These are phyloP conservation scores for Saturnispora sekii DNA, from an alignment of 805 yeast species.

Conservation along the genomic window DNA sequence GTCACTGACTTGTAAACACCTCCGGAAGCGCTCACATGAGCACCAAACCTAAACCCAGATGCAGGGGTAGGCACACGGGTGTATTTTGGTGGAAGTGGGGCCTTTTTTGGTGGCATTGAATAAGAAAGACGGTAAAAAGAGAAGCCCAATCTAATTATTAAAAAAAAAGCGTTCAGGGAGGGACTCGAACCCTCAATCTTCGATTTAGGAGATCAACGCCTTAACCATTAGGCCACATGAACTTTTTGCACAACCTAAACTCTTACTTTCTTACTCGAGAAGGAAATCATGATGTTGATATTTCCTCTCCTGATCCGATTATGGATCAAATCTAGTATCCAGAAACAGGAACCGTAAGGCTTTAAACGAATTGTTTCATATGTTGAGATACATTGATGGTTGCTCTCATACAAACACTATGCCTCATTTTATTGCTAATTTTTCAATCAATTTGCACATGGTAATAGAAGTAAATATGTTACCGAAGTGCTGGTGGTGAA, in stretches of 20 bases:
- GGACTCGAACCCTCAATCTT: slow-evolving; percentile 19
- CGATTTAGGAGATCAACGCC: slow-evolving; percentile 18
- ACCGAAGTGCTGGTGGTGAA: no score
- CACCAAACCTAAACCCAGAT: slow-evolving; percentile 57
- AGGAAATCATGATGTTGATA: no score
- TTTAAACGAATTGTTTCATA: no score
- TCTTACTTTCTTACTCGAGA: no score
- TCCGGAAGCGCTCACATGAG: slow-evolving; percentile 79
- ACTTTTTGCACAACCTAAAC: slow-evolving; percentile 1
- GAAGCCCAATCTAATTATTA: no score
- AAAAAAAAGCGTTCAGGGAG: slow-evolving; percentile 9
- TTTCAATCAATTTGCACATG: no score
- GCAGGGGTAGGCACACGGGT: slow-evolving; percentile 32
- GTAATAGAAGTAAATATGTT: no score
- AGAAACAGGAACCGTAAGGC: no score
- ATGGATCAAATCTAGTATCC: no score
- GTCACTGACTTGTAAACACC: slow-evolving; percentile 38
- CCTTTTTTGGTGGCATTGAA: slow-evolving; percentile 20
- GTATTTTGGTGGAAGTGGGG: slow-evolving; percentile 18
- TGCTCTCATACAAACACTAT: background rate
- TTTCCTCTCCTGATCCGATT: no score
- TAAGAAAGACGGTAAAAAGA: no score
- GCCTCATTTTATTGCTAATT: no score
- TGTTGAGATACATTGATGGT: background rate
- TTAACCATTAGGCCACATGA: slow-evolving; percentile 18